Evolutionary conservation across 345 rosid species (phyloP).

Genomic region (Hibiscus tridactylites): DNA sequence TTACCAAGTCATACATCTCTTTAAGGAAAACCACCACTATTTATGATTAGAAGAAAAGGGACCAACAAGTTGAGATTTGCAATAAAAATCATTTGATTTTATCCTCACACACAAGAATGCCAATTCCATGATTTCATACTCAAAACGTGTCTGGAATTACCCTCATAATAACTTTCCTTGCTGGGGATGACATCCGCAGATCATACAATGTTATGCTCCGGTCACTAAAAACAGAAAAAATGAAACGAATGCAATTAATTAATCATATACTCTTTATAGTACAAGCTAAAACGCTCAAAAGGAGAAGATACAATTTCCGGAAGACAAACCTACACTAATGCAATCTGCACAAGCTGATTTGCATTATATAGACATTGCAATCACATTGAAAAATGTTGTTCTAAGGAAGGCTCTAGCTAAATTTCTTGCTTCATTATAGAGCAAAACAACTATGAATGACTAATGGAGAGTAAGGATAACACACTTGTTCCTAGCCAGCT

Average conservation of each 20-base stretch:
- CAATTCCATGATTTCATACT: not conserved
- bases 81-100: not conserved
- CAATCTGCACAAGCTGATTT: not conserved
- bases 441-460: not conserved
- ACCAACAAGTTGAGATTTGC: not conserved
- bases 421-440: not conserved
- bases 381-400: not conserved
- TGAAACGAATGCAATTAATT: not conserved
- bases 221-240: not conserved
- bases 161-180: slow-evolving; percentile 74
- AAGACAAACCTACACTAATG: not conserved
- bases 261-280: not conserved
- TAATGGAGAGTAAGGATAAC: not conserved
- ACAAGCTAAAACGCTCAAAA: not conserved
- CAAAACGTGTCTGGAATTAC: slow-evolving; percentile 24
- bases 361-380: not conserved
- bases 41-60: not conserved
- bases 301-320: not conserved
- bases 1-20: not conserved
- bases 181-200: slow-evolving; percentile 65
- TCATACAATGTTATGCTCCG: slow-evolving; percentile 44
- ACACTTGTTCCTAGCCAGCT: not conserved
- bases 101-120: not conserved
- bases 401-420: not conserved
- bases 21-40: not conserved